Percentiles rank a stretch among this genome's conserved stretches.
phyloP scores from a whole-genome alignment of 2,329 filamentous ascomycete genomes.

The Colletotrichum zoysiae region DNA sequence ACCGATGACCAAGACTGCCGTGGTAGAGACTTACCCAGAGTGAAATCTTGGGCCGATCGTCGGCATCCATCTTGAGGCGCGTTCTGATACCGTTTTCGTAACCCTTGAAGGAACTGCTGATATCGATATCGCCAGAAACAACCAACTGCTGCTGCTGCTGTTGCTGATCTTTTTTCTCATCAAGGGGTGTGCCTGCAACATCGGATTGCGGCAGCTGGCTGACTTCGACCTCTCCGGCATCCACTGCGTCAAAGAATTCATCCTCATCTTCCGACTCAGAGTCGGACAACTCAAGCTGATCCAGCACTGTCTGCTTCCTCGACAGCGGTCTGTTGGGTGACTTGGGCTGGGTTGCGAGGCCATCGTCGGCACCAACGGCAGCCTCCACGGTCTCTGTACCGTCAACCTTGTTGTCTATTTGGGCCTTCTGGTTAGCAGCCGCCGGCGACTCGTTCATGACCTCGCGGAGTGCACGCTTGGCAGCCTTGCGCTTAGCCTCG shows the following conservation, averaged over 20 bases:
- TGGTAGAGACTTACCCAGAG: constrained; percentile 80
- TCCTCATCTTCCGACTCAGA: constrained; percentile 83
- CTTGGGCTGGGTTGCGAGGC: constrained; percentile 49
- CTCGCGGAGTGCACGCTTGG: constrained; percentile 90
- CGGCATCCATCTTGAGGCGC: constrained; percentile 87
- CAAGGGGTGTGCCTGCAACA: constrained; percentile 46
- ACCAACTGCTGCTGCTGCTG: constrained; percentile 61
- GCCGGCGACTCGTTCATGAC: constrained; percentile 66
- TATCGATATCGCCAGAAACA: constrained; percentile 67
- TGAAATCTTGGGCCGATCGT: constrained; percentile 92
- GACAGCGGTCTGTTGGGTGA: constrained; percentile 57
- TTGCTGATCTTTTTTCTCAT: constrained; percentile 58
- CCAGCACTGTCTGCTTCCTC: constrained; percentile 75
- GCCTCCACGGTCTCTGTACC: constrained; percentile 52
- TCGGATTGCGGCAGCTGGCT: constrained; percentile 68
- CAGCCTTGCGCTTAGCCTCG: constrained; percentile 88
- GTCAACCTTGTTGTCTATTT: constrained; percentile 44
- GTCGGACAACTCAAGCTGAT: constrained; percentile 81
- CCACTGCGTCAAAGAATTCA: constrained; percentile 97
- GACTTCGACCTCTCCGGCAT: constrained; percentile 90
- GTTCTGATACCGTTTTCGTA: constrained; percentile 91
- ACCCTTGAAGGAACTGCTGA: constrained; percentile 84
- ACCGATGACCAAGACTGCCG: background rate
- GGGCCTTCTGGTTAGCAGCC: constrained; percentile 49
- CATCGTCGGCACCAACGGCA: constrained; percentile 40